Evolutionary conservation across 2,329 filamentous ascomycete species (phyloP), one percentile per base, ranked within the genome.

Genomic region (Neonectria ditissima): DNA sequence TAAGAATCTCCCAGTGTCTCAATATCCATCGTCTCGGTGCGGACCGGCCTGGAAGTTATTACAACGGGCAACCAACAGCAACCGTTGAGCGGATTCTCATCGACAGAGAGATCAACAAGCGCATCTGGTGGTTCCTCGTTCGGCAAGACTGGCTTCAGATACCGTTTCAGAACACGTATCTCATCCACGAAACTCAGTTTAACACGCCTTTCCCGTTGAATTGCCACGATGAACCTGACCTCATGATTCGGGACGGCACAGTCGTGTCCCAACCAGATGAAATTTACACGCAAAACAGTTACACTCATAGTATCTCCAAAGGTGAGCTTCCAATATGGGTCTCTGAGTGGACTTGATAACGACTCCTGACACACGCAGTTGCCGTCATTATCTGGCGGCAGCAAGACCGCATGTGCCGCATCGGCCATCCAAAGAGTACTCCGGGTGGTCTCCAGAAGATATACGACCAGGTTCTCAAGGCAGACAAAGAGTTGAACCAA

Each of bases 131-230:
- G 60, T 63, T 63, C 34, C 55, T 63, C 1, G 41, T 59, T 9
- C 54, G 60, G 16, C 60, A 63, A 30, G 54, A 63, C 22, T 63
- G 60, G 60, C 60, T 63, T 20, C 60, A 63, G 14, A 63, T 63
- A 14, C 60, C 60, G 10, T 63, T 58, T 22, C 55, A 58, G 26
- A 63, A 63, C 26, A 63, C 60, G 2, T 59, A 58, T 39, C 50
- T 57, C 8, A 34, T 63, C 9, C 54, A 63, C n/a, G 43, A 28
- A n/a, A 47, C 60, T 2, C 60, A 59, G 24, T 63, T 63, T 43
- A 63, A 59, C 26, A 63, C 60, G 1, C 59, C 59, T 24, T 37
- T 52, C 13, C 53, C 55, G 6, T 18, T 50, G 3, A 53, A 59
- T 10, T 63, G 60, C 26, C 14, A 53, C 20, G 60, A 63, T 20